A percentile compares a stretch with the other conserved stretches of the same genome.
phyloP scores from a whole-genome alignment of 306 rosid genomes.

The Nissolia schottii region DNA sequence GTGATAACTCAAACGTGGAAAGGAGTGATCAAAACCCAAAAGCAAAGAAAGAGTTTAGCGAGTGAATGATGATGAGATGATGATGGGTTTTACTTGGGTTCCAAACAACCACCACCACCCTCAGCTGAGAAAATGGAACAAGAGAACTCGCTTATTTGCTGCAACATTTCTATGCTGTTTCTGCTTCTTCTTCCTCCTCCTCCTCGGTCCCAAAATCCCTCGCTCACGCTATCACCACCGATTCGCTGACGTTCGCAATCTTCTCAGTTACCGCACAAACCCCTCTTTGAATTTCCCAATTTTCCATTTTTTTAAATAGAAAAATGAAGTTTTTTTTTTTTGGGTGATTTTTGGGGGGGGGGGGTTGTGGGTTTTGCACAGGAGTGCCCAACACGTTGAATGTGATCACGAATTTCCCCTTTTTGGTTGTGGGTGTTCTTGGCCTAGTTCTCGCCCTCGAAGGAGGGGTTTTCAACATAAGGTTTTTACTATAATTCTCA shows the following conservation, averaged over 20 bases:
- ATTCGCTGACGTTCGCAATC: slow-evolving; percentile 46
- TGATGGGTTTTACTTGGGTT: slow-evolving; percentile 31
- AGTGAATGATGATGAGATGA: too few species aligned
- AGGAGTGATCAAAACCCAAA: not conserved
- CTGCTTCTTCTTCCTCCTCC: slow-evolving; percentile 28
- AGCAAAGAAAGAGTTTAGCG: not conserved
- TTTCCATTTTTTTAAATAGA: not conserved
- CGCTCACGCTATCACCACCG: slow-evolving; percentile 36
- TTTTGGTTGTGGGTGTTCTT: slow-evolving; percentile 63
- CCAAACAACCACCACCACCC: slow-evolving; percentile 21
- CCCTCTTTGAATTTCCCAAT: not conserved
- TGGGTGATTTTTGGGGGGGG: slow-evolving; percentile 6
- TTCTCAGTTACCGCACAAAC: slow-evolving; percentile 27
- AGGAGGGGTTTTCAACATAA: slow-evolving; percentile 46
- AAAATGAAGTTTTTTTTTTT: not conserved
- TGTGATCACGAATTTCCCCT: slow-evolving; percentile 66
- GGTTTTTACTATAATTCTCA: slow-evolving; percentile 17
- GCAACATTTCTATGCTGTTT: slow-evolving; percentile 29
- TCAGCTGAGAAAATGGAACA: slow-evolving; percentile 19
- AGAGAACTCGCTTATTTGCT: slow-evolving; percentile 28
- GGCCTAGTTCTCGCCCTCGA: slow-evolving; percentile 52
- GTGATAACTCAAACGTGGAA: not conserved
- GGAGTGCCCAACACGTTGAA: slow-evolving; percentile 71
- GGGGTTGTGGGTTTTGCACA: slow-evolving; percentile 35
- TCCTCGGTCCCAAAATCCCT: slow-evolving; percentile 36